Evolutionary conservation across 306 rosid species (phyloP).

Genomic region (Begonia fuchsioides): DNA sequence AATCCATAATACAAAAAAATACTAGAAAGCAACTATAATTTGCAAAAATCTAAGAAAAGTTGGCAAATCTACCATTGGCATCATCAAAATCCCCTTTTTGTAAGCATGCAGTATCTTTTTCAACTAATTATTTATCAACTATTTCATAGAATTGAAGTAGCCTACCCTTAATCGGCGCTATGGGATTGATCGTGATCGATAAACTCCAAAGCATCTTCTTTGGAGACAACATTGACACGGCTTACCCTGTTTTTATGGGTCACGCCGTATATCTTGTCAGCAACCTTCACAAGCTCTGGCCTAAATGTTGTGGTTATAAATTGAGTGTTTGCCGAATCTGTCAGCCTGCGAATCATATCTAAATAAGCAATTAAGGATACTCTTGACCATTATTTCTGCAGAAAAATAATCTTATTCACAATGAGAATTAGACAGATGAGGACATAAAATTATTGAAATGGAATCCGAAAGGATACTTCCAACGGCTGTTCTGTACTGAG

Average conservation of each 20-base stretch:
- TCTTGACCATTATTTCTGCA: constrained; percentile 10
- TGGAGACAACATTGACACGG: constrained; percentile 56
- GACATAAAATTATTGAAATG: not conserved
- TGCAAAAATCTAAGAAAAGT: too few species aligned
- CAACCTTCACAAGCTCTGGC: constrained; percentile 87
- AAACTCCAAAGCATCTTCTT: constrained; percentile 67
- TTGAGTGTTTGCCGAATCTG: constrained; percentile 76
- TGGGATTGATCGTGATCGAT: constrained; percentile 85
- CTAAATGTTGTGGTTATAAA: constrained; percentile 90
- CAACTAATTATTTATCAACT: too few species aligned
- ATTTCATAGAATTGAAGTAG: not conserved
- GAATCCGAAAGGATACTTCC: constrained; percentile 63
- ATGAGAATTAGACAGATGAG: not conserved
- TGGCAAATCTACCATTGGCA: too few species aligned
- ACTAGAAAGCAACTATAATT: too few species aligned
- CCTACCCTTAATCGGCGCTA: constrained; percentile 58
- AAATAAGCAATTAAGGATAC: constrained; percentile 30
- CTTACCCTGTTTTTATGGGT: constrained; percentile 92
- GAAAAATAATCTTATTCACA: not conserved
- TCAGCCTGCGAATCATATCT: constrained; percentile 93
- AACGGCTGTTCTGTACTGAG: constrained; percentile 93
- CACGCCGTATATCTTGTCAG: constrained; percentile 84
- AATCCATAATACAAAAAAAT: too few species aligned
- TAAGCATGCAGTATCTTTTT: too few species aligned
- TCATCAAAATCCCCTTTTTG: too few species aligned